Evolutionary conservation across 1,284 basidiomycete species (phyloP), one percentile per base, ranked within the genome.

Genomic region (Tilletia setariae): DNA sequence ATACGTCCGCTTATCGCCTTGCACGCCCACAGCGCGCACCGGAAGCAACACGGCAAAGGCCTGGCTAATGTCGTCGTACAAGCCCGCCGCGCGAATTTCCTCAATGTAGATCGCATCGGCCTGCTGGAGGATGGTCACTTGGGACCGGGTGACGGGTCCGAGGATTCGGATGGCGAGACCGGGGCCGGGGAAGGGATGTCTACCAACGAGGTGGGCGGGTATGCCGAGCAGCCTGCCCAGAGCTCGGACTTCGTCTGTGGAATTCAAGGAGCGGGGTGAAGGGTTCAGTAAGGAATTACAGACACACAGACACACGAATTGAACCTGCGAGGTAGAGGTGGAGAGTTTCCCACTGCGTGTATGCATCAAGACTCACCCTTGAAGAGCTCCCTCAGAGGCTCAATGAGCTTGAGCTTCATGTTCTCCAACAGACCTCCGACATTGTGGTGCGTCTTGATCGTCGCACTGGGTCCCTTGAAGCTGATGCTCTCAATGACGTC

Each of bases 401-500:
- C 96, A 75, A 99, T 98, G 56, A 99, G 87, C 86, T 98, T 98
- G 75, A 99, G 87, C 84, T 96, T 98, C 96, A 98, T 99, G 83
- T 98, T 90, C 80, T 92, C 92, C 70, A 98, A 86, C 64, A 99
- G 86, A 11, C 96, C 96, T 40, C 96, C 96, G 72, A 98, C 96
- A 79, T 99, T 99, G 84, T 98, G 96, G 83, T 99, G 96, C 9
- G 96, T 98, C 87, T 99, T 98, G 87, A 99, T 98, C 19, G 95
- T 98, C 59, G 96, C 96, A 75, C 91, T 93, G 1, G 96, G 96
- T 2, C 96, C 96, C 85, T 98, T 98, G 89, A 99, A 99, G 84
- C 91, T 94, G 86, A 99, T 98, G 79, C 91, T 93, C 86, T 99
- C 96, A 82, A 98, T 99, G 61, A 99, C 96, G 82, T 99, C 96